These are phyloP conservation scores for Xerophyta viscosa DNA, from an alignment of 106 monocot genomes.

Conservation along the genomic window DNA sequence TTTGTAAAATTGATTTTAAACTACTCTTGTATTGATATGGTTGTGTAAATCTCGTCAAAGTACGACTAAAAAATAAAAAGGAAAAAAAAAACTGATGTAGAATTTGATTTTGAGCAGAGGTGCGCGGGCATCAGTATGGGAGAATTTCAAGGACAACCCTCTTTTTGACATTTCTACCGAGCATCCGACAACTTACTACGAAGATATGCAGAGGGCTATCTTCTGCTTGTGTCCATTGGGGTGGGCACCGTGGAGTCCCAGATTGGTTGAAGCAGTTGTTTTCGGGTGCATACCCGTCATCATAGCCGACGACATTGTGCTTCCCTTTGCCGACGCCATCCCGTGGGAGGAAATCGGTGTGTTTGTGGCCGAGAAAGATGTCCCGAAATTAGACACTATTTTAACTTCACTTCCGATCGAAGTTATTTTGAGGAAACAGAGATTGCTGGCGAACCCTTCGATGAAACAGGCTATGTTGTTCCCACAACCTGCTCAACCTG, in stretches of 20 bases:
- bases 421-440: conserved; percentile 66
- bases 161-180: conserved; percentile 70
- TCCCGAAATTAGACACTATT: conserved; percentile 62
- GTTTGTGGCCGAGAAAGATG: conserved; percentile 63
- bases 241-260: conserved; percentile 80
- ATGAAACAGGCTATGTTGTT: conserved; percentile 92
- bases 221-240: conserved; percentile 83
- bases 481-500: conserved; percentile 65
- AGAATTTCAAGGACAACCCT: conserved; percentile 66
- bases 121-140: conserved; percentile 62
- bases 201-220: conserved; percentile 59
- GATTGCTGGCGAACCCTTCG: conserved; percentile 70
- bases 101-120: conserved; percentile 36
- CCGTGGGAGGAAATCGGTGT: conserved; percentile 81
- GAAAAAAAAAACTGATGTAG: no score
- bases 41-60: no score
- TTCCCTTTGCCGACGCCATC: conserved; percentile 67
- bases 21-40: no score
- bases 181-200: conserved; percentile 57
- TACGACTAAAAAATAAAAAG: no score
- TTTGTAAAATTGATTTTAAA: no score
- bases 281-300: conserved; percentile 80
- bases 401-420: conserved; percentile 54
- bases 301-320: conserved; percentile 66
- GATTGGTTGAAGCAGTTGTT: conserved; percentile 59